phyloP scores from a whole-genome alignment of 441 rosid species.

The Kokia cookei region DNA sequence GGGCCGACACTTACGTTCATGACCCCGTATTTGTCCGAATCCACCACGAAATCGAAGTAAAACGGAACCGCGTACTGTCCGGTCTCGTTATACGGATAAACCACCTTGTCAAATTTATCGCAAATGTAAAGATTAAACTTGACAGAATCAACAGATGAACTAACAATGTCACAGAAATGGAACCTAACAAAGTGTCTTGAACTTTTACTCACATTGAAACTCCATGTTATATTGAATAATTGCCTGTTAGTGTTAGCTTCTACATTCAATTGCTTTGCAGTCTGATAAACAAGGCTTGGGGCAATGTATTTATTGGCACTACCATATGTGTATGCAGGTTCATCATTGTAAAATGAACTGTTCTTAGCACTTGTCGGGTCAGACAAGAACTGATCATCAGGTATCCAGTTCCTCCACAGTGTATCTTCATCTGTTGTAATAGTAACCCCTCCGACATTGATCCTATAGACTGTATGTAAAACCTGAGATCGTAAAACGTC shows the following conservation, averaged over 20 bases:
- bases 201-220: constrained; percentile 27
- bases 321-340: constrained; percentile 16
- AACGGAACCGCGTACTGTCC: constrained; percentile 22
- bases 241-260: not conserved
- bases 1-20: constrained; percentile 41
- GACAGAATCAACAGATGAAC: constrained; percentile 6
- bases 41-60: constrained; percentile 40
- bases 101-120: constrained; percentile 5
- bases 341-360: not conserved
- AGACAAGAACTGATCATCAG: constrained; percentile 35
- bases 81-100: not conserved
- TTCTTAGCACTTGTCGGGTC: constrained; percentile 21
- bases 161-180: constrained; percentile 46
- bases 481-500: constrained; percentile 18
- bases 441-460: constrained; percentile 45
- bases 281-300: constrained; percentile 40
- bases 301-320: constrained; percentile 23
- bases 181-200: constrained; percentile 33
- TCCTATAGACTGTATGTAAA: constrained; percentile 33
- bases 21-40: constrained; percentile 36
- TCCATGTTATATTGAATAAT: constrained; percentile 26
- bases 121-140: constrained; percentile 24
- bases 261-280: constrained; percentile 34
- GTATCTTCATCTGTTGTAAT: constrained; percentile 37
- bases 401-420: constrained; percentile 44